Evolutionary conservation across 805 yeast genomes (phyloP).

Genomic region (Candida rishiriensis): DNA sequence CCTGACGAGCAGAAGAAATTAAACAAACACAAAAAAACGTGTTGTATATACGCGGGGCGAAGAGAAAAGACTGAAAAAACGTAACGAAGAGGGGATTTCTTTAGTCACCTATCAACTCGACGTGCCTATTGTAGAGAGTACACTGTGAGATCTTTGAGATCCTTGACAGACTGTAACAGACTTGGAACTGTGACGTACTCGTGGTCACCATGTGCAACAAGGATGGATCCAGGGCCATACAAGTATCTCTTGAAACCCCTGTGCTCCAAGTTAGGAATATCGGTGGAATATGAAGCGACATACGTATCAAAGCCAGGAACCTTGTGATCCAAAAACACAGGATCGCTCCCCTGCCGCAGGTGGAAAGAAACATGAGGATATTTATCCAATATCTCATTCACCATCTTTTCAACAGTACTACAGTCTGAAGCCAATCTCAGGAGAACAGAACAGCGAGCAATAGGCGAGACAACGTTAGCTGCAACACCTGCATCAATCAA

Average conservation of each 20-base stretch:
- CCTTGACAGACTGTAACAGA: conserved; percentile 46
- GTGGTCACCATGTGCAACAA: conserved; percentile 54
- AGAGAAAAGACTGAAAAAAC: too few species aligned
- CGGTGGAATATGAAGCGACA: conserved; percentile 34
- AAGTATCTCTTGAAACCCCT: conserved; percentile 42
- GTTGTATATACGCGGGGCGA: too few species aligned
- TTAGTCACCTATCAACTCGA: too few species aligned
- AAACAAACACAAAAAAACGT: too few species aligned
- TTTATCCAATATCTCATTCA: conserved; percentile 30
- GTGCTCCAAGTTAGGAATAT: conserved; percentile 40
- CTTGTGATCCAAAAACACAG: conserved; percentile 48
- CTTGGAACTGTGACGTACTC: conserved; percentile 49
- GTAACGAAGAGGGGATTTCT: too few species aligned
- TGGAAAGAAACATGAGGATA: conserved; percentile 20
- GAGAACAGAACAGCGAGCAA: conserved; percentile 44
- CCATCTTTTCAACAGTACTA: conserved; percentile 32
- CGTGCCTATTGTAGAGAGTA: neutral
- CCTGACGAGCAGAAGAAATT: too few species aligned
- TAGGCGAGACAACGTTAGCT: conserved; percentile 59
- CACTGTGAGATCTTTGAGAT: conserved; percentile 38
- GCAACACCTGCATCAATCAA: conserved; percentile 58
- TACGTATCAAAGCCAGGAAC: conserved; percentile 60
- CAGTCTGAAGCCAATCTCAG: conserved; percentile 52
- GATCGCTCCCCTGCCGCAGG: conserved; percentile 26
- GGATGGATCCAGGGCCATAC: conserved; percentile 65